Evolutionary conservation across 495 filamentous ascomycete genomes (phyloP).

Genomic region (Penicillium bovifimosum): DNA sequence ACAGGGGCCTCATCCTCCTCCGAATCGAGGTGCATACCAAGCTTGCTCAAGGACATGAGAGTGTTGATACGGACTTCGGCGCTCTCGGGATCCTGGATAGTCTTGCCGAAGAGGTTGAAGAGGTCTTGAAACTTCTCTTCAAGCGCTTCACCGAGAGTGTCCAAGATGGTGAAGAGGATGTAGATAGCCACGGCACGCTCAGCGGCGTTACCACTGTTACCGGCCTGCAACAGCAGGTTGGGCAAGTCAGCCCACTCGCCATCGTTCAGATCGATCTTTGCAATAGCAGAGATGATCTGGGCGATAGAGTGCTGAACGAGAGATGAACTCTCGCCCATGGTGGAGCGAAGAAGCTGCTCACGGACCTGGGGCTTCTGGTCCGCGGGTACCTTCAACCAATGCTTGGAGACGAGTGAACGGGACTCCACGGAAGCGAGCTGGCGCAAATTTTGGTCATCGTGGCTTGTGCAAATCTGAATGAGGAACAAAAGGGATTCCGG

Average conservation of each 20-base stretch:
- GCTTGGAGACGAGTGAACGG: conserved; percentile 72
- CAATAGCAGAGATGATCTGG: conserved; percentile 80
- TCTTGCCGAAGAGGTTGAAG: conserved; percentile 77
- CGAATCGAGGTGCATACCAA: conserved; percentile 80
- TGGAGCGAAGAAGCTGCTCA: conserved; percentile 73
- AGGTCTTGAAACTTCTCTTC: conserved; percentile 70
- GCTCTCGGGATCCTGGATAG: conserved; percentile 86
- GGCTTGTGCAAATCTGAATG: conserved; percentile 74
- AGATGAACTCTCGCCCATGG: conserved; percentile 66
- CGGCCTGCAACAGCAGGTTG: conserved; percentile 65
- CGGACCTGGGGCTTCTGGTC: conserved; percentile 72
- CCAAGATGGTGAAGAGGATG: conserved; percentile 85
- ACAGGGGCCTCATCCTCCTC: conserved; percentile 74
- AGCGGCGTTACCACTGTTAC: conserved; percentile 60
- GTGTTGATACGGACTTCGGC: conserved; percentile 91
- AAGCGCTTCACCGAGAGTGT: conserved; percentile 74
- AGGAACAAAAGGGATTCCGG: conserved; percentile 77
- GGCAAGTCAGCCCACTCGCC: conserved; percentile 83
- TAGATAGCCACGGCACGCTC: conserved; percentile 89
- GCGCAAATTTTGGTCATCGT: conserved; percentile 64
- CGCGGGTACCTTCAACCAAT: conserved; percentile 63
- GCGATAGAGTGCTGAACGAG: conserved; percentile 81
- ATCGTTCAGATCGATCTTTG: conserved; percentile 77
- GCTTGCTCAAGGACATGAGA: conserved; percentile 82
- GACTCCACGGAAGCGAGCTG: conserved; percentile 90